Percentiles rank a stretch among this genome's conserved stretches.
Conservation (phyloP, 768 basidiomycete genomes). For the Rickenella mellea region DNA sequence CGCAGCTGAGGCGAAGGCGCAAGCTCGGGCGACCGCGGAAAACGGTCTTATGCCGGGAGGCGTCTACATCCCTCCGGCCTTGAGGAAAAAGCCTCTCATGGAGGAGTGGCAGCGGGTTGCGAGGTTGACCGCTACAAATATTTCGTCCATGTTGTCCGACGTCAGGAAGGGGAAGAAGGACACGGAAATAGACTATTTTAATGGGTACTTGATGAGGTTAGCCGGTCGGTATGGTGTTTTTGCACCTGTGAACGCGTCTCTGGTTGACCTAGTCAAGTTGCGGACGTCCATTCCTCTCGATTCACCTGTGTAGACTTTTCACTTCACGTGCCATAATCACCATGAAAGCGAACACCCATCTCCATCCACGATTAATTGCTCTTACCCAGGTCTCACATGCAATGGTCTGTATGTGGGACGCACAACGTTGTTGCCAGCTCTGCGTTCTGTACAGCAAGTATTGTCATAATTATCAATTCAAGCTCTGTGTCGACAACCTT, state of each 20-base stretch:
- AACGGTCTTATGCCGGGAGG: conserved; percentile 16
- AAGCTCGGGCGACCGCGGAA: conserved; percentile 16
- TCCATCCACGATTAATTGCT: too few species aligned
- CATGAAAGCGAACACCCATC: too few species aligned
- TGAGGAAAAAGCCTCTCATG: conserved; percentile 37
- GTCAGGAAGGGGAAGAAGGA: conserved; percentile 38
- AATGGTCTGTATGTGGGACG: too few species aligned
- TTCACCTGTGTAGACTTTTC: conserved; percentile 1
- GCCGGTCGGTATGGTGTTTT: conserved; percentile 47
- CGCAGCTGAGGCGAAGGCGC: conserved; percentile 36
- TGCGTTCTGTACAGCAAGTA: too few species aligned
- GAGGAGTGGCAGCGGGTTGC: conserved; percentile 52
- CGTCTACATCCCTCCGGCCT: conserved; percentile 34
- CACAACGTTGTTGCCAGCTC: too few species aligned
- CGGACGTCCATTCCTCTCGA: conserved; percentile 47
- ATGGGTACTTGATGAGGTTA: conserved; percentile 66
- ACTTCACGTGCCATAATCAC: neutral
- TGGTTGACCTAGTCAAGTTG: conserved; percentile 52
- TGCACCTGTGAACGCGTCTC: conserved; percentile 47
- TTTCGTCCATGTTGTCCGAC: conserved; percentile 77
- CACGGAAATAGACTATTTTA: conserved; percentile 79
- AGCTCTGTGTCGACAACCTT: too few species aligned
- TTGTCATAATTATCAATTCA: too few species aligned
- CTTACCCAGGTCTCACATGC: too few species aligned
- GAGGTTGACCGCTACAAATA: conserved; percentile 48